Evolutionary conservation across 1,284 basidiomycete species (phyloP).

Genomic region (Caloboletus firmus): DNA sequence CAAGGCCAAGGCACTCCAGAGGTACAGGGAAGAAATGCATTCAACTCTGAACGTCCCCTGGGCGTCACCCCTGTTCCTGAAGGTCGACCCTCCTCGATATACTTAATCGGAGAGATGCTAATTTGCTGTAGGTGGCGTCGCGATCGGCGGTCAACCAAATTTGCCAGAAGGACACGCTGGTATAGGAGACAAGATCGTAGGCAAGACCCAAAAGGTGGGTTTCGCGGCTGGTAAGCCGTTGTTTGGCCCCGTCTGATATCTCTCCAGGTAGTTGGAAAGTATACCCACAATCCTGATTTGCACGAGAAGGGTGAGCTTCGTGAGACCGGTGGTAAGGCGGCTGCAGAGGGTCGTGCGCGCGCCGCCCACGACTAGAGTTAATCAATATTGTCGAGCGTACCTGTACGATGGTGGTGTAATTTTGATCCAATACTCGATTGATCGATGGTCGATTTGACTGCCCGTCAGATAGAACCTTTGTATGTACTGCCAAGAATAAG

Average conservation of each 20-base stretch:
- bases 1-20: not conserved
- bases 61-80: conserved; percentile 40
- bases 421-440: not conserved
- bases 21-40: conserved; percentile 33
- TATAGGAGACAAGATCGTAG: conserved; percentile 50
- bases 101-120: not conserved
- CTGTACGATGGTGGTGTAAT: conserved; percentile 2
- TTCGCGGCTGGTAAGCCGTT: not conserved
- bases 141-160: conserved; percentile 43
- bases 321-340: conserved; percentile 52
- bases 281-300: conserved; percentile 45
- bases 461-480: not conserved
- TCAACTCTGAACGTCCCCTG: conserved; percentile 42
- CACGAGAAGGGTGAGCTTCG: conserved; percentile 58
- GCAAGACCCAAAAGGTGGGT: conserved; percentile 54
- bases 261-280: conserved; percentile 50
- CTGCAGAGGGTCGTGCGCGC: conserved; percentile 42
- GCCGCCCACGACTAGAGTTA: conserved; percentile 42
- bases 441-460: no score
- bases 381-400: no score
- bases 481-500: not conserved
- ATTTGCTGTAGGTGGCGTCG: conserved; percentile 40
- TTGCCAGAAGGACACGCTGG: conserved; percentile 43
- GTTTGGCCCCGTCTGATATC: not conserved
- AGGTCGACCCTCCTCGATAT: conserved; percentile 31